These are phyloP conservation scores for Brassica balearica DNA, from an alignment of 441 rosid species.

Conservation along the genomic window DNA sequence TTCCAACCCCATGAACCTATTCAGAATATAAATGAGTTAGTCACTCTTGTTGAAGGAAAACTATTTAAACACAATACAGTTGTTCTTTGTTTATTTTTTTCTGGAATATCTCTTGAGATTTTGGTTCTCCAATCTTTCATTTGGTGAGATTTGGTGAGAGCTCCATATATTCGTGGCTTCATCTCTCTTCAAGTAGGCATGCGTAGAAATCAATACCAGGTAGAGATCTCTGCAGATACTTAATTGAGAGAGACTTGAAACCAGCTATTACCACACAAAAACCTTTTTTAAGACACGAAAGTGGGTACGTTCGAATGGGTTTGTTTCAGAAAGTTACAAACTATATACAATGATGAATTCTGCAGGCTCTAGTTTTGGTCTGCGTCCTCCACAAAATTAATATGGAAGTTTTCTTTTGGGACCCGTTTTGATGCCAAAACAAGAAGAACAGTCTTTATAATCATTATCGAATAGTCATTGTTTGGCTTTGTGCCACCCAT, in stretches of 20 bases:
- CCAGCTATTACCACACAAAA: constrained; percentile 32
- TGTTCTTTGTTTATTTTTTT: not conserved
- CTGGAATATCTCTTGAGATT: constrained; percentile 1
- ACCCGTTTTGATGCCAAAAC: constrained; percentile 43
- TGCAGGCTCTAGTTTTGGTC: constrained; percentile 31
- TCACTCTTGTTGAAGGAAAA: no score
- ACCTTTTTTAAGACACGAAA: constrained; percentile 24
- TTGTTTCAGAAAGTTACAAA: constrained; percentile 36
- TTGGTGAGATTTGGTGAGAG: constrained; percentile 22
- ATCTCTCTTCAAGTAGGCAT: constrained; percentile 28
- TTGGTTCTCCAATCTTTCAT: not conserved
- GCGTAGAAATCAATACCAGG: constrained; percentile 4
- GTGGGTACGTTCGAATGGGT: constrained; percentile 18
- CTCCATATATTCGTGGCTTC: constrained; percentile 20
- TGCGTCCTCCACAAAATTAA: constrained; percentile 6
- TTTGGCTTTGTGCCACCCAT: constrained; percentile 41
- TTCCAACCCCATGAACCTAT: not conserved
- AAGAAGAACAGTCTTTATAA: constrained; percentile 34
- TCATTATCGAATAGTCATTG: constrained; percentile 34
- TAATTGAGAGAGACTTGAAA: constrained; percentile 35
- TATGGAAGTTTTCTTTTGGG: constrained; percentile 34
- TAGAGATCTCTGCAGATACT: constrained; percentile 19
- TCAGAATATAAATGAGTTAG: constrained; percentile 4
- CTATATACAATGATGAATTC: constrained; percentile 27
- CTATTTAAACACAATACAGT: no score